These are phyloP conservation scores for Persicaria tinctoria DNA, from an alignment of 148 eudicot genomes.

Conservation along the genomic window DNA sequence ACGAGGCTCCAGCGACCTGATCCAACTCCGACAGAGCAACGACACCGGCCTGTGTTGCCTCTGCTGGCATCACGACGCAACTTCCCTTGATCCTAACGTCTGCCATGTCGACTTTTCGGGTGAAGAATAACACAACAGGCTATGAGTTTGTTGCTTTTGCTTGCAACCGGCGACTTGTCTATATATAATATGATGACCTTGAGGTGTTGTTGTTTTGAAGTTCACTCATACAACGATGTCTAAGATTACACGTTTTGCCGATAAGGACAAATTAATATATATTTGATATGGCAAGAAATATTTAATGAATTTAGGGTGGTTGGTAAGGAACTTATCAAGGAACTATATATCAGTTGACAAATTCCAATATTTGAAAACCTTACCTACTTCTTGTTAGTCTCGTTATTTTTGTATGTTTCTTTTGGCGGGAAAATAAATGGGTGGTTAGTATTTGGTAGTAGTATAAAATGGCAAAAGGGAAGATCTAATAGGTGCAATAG, in stretches of 20 bases:
- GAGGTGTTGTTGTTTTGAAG: too few relatives aligned
- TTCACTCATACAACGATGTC: neutral
- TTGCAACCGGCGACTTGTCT: neutral
- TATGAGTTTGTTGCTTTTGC: neutral
- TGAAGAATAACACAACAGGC: neutral
- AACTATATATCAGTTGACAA: neutral
- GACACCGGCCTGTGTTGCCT: neutral
- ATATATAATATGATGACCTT: too few relatives aligned
- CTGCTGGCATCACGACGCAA: conserved; percentile 4
- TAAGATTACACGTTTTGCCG: neutral
- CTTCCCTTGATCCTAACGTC: conserved; percentile 5
- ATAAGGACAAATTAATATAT: neutral
- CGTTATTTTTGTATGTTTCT: too few relatives aligned
- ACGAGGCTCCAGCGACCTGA: neutral
- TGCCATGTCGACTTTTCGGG: neutral
- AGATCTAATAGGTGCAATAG: too few relatives aligned
- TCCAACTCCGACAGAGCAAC: conserved; percentile 8
- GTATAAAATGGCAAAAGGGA: too few relatives aligned
- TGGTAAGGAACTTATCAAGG: neutral
- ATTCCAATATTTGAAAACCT: neutral
- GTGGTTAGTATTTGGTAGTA: too few relatives aligned
- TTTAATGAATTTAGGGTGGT: neutral
- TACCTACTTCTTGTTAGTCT: neutral
- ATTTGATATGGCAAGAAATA: too few relatives aligned
- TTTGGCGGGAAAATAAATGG: too few relatives aligned